Evolutionary conservation across 2,329 filamentous ascomycete genomes (phyloP), one percentile per base, ranked within the genome.

Genomic region (Amphichorda felina): DNA sequence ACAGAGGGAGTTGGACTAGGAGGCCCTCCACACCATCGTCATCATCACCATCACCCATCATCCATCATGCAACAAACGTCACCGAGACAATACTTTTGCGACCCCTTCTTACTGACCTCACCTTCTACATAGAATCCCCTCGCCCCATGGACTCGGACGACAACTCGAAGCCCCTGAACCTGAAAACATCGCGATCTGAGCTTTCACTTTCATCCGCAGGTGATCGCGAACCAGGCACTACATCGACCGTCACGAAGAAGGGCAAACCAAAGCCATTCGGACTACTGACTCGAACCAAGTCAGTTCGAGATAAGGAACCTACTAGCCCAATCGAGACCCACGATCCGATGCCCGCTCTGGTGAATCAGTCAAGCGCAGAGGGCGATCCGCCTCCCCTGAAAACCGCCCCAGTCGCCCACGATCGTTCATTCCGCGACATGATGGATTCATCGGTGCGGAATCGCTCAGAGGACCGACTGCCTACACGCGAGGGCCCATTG

Each of bases 391-490:
- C 51, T 8, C 47, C 55, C 25, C 60, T 76, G 35, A 79, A 70
- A 51, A 78, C 79, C 2, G 73, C 82, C 8, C 75, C 80, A 2
- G 55, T 77, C 24, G 70, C 58, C 26, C 71, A 75, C 46, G 83
- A 87, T 38, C 72, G 78, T 45, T 69, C 76, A 3, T 76, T 79
- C 47, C 72, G 74, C 45, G 72, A 80, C 30, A 79, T 80, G 61
- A 79, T 83, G 64, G 66, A 61, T 42, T 74, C 80, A 21, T 66
- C 68, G 17, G 56, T 68, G 37, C 72, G 83, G 41, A 85, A 82
- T 45, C 77, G 80, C 45, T 87, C 83, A 4, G 75, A 77, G 41
- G 85, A 93, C 53, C 75, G 83, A 45, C 55, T 63, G 14, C 50
- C 57, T 13, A 48, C 55, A 16, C 59, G 68, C 40, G 68, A 73